Evolutionary conservation across 192 early-diverging fungal species (phyloP), one percentile per base, ranked within the genome.

Genomic region (Coemansia sp.): DNA sequence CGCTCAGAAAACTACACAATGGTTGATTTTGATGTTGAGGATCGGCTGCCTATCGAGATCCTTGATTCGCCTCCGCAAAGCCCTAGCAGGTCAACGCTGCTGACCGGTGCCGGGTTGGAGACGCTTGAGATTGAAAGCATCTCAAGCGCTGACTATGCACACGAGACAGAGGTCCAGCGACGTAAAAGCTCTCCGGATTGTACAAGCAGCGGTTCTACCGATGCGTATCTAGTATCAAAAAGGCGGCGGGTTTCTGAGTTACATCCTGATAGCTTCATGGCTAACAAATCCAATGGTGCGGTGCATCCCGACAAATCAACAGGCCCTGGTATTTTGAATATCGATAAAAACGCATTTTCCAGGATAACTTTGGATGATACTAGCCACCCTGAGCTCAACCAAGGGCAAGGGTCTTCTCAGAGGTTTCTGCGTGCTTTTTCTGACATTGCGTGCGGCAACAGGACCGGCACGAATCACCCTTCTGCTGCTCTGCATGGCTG

Each of bases 91-190:
- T 20, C 22, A 8, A 13, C 4, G 6, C 25, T 54, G 5, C 7
- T 54, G 22, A 1, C 51, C 6, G 25, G 13, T 2, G 13, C 10
- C 13, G 43, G 10, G 10, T 45, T 54, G 51, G 51, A 54, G 19
- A 54, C 25, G 51, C 20, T 54, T 54, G 51, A 54, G 5, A 54
- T 54, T 20, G 9, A 25, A 7, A 54, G 51, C 51, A 54, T 54
- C 25, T 54, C 51, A 54, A 54, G 51, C 51, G 25, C 9, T 19
- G 25, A 22, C 51, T 9, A 7, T 10, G 19, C 51, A 7, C 12
- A 11, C 6, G 51, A 54, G 8, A 22, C 20, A 54, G 51, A 25
- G 51, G 20, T 12, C 51, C 51, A 25, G 19, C 2, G 25, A 54
- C 51, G 6, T 25, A 10, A 13, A 8, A 25, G 8, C 12, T 10